Evolutionary conservation across 2,329 filamentous ascomycete genomes (phyloP).

Genomic region (Colletotrichum godetiae): DNA sequence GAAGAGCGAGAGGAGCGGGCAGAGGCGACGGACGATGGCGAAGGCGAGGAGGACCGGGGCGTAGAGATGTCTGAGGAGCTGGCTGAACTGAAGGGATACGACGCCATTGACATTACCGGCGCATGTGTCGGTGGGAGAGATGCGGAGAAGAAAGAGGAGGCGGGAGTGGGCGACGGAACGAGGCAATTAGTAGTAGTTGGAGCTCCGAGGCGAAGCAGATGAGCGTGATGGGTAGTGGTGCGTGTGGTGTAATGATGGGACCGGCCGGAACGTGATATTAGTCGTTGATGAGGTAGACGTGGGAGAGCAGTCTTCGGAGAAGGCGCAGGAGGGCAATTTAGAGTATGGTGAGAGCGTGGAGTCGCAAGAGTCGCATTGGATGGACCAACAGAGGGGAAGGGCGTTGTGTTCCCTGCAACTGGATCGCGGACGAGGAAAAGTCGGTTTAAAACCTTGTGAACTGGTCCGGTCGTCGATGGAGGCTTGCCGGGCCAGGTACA

Average conservation of each 20-base stretch:
- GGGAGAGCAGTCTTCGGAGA: conserved; percentile 19
- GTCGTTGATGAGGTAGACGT: conserved; percentile 3
- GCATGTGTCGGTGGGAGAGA: conserved; percentile 34
- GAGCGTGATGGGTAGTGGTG: conserved; percentile 15
- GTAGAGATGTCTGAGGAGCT: conserved; percentile 64
- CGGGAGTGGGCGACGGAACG: conserved; percentile 30
- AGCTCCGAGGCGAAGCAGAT: conserved; percentile 29
- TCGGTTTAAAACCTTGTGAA: conserved; percentile 45
- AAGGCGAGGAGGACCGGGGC: conserved; percentile 65
- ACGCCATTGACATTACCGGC: conserved; percentile 38
- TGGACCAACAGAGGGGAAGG: conserved; percentile 29
- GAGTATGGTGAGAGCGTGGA: conserved; percentile 35
- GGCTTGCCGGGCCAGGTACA: conserved; percentile 31
- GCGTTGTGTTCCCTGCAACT: conserved; percentile 33
- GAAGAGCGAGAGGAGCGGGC: conserved; percentile 62
- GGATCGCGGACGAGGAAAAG: conserved; percentile 46
- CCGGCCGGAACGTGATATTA: conserved; percentile 24
- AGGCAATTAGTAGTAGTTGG: conserved; percentile 35
- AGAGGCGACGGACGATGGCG: conserved; percentile 57
- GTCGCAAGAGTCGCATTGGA: conserved; percentile 31
- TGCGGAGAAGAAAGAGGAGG: conserved; percentile 36
- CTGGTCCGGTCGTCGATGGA: conserved; percentile 28
- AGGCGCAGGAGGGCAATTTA: conserved; percentile 33
- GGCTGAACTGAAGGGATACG: conserved; percentile 55
- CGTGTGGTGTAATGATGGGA: conserved; percentile 23